A percentile compares a stretch with the other conserved stretches of the same genome.
Conservation (phyloP, 2,329 filamentous ascomycete species). For the Apiospora saccharicola region DNA sequence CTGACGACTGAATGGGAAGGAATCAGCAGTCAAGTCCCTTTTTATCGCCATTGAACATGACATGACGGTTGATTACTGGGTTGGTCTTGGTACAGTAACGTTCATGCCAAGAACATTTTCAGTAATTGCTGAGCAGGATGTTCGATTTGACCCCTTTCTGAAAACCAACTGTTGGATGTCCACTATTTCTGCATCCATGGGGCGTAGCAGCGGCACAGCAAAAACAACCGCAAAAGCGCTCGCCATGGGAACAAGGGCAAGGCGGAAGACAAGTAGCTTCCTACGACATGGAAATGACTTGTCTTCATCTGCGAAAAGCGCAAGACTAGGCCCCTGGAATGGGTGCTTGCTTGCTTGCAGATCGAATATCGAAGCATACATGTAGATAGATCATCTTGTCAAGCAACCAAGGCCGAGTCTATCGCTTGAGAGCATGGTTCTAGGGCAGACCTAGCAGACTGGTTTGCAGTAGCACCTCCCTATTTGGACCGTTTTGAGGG, state of each 20-base stretch:
- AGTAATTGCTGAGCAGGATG: too few relatives aligned
- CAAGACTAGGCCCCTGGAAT: neutral
- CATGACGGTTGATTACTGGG: neutral
- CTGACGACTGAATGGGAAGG: neutral
- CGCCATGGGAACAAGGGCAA: neutral
- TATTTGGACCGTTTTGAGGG: neutral
- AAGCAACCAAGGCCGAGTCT: neutral
- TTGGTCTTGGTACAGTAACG: too few relatives aligned
- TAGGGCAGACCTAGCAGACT: neutral
- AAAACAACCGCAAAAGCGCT: neutral
- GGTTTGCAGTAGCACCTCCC: neutral
- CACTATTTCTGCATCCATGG: too few relatives aligned
- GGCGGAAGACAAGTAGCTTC: neutral
- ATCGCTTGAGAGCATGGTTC: neutral
- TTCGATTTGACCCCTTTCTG: too few relatives aligned
- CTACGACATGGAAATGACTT: neutral
- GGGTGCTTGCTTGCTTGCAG: neutral
- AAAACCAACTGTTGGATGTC: too few relatives aligned
- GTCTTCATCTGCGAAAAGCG: neutral
- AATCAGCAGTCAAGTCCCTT: neutral
- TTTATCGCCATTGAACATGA: neutral
- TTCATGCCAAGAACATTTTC: too few relatives aligned
- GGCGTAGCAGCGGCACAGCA: neutral
- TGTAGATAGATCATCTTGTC: neutral
- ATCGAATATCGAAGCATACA: neutral